Conservation (phyloP, 1,284 basidiomycete species). For the Moesziomyces sp. region DNA sequence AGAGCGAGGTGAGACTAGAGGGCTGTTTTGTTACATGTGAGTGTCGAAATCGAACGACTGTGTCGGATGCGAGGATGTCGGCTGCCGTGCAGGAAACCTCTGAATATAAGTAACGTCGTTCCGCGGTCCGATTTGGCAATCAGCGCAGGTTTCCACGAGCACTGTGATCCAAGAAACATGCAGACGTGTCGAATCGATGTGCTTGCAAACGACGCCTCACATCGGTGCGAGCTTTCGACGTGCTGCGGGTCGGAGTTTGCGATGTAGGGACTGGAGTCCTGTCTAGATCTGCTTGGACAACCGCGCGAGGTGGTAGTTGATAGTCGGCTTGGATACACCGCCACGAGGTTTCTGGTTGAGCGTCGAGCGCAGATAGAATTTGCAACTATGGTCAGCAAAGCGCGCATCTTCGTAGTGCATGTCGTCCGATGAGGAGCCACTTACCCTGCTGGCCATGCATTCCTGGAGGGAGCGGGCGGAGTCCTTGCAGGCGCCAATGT, state of each 20-base stretch:
- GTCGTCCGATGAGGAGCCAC: conserved; percentile 63
- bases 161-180: neutral
- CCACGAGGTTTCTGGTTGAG: conserved; percentile 30
- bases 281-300: conserved; percentile 59
- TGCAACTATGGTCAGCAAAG: neutral
- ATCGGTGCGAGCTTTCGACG: neutral
- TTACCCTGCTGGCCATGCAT: conserved; percentile 87
- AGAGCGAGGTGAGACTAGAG: neutral
- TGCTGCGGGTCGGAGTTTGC: neutral
- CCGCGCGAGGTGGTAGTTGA: conserved; percentile 66
- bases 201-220: neutral
- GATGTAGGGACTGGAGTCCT: neutral
- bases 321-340: conserved; percentile 58
- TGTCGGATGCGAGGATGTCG: too few species aligned
- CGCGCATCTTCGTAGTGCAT: too few species aligned
- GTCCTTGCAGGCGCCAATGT: conserved; percentile 75
- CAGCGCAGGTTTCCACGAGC: too few species aligned
- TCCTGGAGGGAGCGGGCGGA: conserved; percentile 78
- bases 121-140: too few species aligned
- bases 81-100: too few species aligned
- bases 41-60: neutral
- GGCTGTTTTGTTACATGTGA: conserved; percentile 9
- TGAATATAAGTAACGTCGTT: too few species aligned
- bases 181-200: neutral
- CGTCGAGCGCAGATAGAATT: neutral